These are phyloP conservation scores for Sphagnurus paluster DNA, from an alignment of 1,284 basidiomycete species.

Conservation along the genomic window DNA sequence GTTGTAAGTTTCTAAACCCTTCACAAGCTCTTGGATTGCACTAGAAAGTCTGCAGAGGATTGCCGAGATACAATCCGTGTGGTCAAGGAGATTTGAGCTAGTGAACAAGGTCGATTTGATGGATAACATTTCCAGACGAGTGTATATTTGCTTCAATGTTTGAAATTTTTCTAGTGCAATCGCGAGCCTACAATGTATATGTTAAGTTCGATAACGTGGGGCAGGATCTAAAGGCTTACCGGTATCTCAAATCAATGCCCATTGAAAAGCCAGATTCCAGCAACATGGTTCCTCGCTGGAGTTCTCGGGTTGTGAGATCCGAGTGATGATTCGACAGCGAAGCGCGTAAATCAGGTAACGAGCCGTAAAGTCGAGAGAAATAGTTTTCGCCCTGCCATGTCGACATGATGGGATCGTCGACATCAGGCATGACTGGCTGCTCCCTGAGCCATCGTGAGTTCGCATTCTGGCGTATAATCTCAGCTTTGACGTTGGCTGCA, in stretches of 20 bases:
- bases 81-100: conserved; percentile 26
- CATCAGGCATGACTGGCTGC: conserved; percentile 45
- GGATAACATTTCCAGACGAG: conserved; percentile 30
- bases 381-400: conserved; percentile 61
- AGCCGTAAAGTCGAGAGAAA: conserved; percentile 68
- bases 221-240: conserved; percentile 33
- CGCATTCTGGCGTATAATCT: conserved; percentile 64
- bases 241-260: conserved; percentile 52
- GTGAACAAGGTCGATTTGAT: conserved; percentile 26
- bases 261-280: conserved; percentile 78
- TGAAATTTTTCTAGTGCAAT: conserved; percentile 24
- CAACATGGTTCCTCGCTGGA: conserved; percentile 78
- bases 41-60: conserved; percentile 33
- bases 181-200: conserved; percentile 36
- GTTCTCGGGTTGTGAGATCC: conserved; percentile 84
- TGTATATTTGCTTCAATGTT: conserved; percentile 25
- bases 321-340: conserved; percentile 72
- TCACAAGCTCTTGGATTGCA: conserved; percentile 43
- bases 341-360: conserved; percentile 70
- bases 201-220: conserved; percentile 9
- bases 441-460: conserved; percentile 70
- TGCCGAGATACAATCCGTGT: conserved; percentile 32
- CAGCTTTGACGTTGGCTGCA: conserved; percentile 70
- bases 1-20: conserved; percentile 33
- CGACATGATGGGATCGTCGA: conserved; percentile 17